Percentiles rank a stretch among this genome's conserved stretches.
Evolutionary conservation across 2,329 filamentous ascomycete genomes (phyloP).

Genomic region (Hymenoscyphus infarciens): DNA sequence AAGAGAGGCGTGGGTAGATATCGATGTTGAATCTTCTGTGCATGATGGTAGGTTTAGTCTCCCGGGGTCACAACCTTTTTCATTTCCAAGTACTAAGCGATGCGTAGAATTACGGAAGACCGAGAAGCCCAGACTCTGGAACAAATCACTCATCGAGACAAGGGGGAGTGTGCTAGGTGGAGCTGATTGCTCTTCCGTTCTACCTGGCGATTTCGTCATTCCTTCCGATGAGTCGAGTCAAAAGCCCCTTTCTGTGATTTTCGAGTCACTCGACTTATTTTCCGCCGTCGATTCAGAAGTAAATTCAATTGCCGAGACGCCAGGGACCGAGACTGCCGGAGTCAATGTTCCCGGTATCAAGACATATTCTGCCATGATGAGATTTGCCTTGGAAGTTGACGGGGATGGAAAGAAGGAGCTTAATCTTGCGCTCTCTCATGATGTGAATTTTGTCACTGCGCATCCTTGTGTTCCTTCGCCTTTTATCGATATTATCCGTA

Average conservation of each 20-base stretch:
- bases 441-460: slow-evolving; percentile 63
- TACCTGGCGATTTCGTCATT: slow-evolving; percentile 61
- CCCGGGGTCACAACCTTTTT: neutral
- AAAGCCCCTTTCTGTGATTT: slow-evolving; percentile 45
- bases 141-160: slow-evolving; percentile 55
- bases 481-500: slow-evolving; percentile 55
- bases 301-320: slow-evolving; percentile 35
- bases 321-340: slow-evolving; percentile 18
- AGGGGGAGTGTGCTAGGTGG: slow-evolving; percentile 60
- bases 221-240: slow-evolving; percentile 53
- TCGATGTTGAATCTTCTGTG: slow-evolving; percentile 51
- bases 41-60: slow-evolving; percentile 18
- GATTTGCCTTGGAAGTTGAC: slow-evolving; percentile 25
- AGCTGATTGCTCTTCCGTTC: slow-evolving; percentile 49
- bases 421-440: slow-evolving; percentile 46
- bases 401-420: slow-evolving; percentile 27
- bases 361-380: slow-evolving; percentile 34
- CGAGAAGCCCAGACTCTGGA: slow-evolving; percentile 52
- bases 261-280: slow-evolving; percentile 50
- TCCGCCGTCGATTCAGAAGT: slow-evolving; percentile 41
- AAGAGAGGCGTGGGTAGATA: slow-evolving; percentile 56
- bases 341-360: slow-evolving; percentile 18
- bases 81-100: neutral
- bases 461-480: slow-evolving; percentile 60
- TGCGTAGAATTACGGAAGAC: neutral